Conservation (phyloP, 495 filamentous ascomycete species). For the Lophiostoma macrostomum region DNA sequence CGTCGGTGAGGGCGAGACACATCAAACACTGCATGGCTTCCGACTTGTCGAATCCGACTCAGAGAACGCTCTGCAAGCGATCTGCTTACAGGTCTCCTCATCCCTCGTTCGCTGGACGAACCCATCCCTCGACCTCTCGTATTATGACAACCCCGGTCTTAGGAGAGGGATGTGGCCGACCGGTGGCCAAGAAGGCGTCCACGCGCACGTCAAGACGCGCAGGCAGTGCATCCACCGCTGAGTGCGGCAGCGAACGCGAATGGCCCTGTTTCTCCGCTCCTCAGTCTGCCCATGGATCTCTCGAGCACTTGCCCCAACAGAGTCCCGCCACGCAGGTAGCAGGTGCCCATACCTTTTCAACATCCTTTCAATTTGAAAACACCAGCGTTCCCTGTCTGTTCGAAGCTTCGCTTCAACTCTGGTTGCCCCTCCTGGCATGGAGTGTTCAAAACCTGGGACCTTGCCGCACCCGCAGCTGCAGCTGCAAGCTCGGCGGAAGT, state of each 20-base stretch:
- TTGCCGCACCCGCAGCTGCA: constrained; percentile 5
- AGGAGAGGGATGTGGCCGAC: too few species aligned
- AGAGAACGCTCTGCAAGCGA: neutral
- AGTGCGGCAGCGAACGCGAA: neutral
- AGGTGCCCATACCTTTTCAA: constrained; percentile 1
- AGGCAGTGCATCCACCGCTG: neutral
- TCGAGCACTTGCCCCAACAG: neutral
- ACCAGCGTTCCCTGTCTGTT: constrained; percentile 8
- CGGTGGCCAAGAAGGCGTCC: constrained; percentile 6
- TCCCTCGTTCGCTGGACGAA: neutral
- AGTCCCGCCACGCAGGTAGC: constrained; percentile 21
- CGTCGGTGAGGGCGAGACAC: constrained; percentile 14
- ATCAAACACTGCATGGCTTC: constrained; percentile 5
- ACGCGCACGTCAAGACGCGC: neutral
- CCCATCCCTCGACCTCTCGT: neutral
- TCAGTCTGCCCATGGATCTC: neutral
- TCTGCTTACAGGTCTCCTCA: neutral
- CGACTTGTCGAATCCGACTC: neutral
- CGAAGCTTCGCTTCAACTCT: neutral
- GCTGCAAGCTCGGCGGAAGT: neutral
- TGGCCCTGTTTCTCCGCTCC: neutral
- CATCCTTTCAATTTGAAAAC: neutral
- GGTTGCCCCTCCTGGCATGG: neutral
- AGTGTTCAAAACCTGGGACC: neutral
- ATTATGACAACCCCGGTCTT: too few species aligned